Percentiles rank a stretch among this genome's conserved stretches.
These are phyloP conservation scores for Candida tammaniensis DNA, from an alignment of 805 yeast genomes.

Conservation along the genomic window DNA sequence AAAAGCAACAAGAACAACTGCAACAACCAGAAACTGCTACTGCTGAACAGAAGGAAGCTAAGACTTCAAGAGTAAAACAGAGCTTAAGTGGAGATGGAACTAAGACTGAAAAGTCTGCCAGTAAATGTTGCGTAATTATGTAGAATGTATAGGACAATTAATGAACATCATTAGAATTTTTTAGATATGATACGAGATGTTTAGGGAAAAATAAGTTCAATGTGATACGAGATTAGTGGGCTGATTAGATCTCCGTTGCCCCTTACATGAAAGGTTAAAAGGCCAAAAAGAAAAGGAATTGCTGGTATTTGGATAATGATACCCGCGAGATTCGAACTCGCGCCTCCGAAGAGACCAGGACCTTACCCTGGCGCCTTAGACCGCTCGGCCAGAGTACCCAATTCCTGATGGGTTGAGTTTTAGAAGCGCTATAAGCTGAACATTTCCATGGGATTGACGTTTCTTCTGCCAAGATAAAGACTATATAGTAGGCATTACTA, in stretches of 20 bases:
- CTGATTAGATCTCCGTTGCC: no score
- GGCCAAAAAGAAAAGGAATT: constrained; percentile 24
- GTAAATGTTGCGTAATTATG: constrained; percentile 32
- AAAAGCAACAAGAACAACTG: constrained; percentile 32
- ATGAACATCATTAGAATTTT: no score
- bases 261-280: no score
- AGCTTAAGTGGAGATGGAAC: constrained; percentile 13
- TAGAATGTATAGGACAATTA: constrained; percentile 12
- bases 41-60: constrained; percentile 11
- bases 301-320: constrained; percentile 34
- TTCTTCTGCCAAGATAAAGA: no score
- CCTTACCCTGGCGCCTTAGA: constrained; percentile 47
- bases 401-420: no score
- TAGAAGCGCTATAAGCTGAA: no score
- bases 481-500: no score
- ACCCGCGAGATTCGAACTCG: constrained; percentile 46
- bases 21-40: constrained; percentile 7
- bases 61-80: constrained; percentile 10
- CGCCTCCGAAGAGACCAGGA: constrained; percentile 47
- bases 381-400: constrained; percentile 46
- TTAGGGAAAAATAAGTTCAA: no score
- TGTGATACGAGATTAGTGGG: no score
- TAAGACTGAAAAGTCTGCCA: constrained; percentile 13
- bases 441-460: no score
- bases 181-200: no score